phyloP scores from a whole-genome alignment of 257 asterid genomes.

The Prunella vulgaris region DNA sequence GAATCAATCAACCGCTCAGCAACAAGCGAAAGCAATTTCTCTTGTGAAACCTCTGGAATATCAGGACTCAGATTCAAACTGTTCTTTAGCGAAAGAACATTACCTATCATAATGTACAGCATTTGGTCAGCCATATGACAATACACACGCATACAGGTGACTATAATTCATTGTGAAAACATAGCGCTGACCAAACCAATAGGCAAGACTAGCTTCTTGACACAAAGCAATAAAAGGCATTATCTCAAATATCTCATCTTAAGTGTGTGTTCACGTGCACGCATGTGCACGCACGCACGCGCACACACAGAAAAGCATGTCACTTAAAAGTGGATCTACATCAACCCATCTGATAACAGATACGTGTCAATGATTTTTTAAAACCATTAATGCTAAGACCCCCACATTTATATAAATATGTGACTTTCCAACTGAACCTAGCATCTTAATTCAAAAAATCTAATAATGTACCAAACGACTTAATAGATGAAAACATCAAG shows the following conservation, averaged over 20 bases:
- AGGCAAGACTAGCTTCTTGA: neutral
- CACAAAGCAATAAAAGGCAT: neutral
- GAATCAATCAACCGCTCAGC: constrained; percentile 85
- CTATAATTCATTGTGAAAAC: neutral
- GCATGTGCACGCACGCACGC: neutral
- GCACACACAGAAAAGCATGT: neutral
- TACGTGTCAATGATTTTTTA: neutral
- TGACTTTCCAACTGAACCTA: constrained; percentile 7
- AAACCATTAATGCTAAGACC: neutral
- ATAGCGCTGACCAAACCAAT: neutral
- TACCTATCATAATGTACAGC: constrained; percentile 46
- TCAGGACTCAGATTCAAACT: constrained; percentile 78
- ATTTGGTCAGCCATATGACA: constrained; percentile 13
- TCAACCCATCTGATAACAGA: neutral
- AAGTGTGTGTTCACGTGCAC: neutral
- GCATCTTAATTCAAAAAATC: constrained; percentile 5
- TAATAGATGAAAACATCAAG: neutral
- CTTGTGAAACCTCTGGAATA: constrained; percentile 86
- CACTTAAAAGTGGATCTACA: neutral
- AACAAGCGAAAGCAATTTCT: constrained; percentile 80
- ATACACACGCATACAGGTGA: neutral
- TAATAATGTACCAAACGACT: neutral
- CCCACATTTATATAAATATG: neutral
- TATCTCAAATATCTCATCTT: neutral
- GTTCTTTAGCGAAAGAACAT: constrained; percentile 77